Base-by-base conservation (phyloP, 2,329 filamentous ascomycete species). In the Fusarium pseudonygamai region DNA sequence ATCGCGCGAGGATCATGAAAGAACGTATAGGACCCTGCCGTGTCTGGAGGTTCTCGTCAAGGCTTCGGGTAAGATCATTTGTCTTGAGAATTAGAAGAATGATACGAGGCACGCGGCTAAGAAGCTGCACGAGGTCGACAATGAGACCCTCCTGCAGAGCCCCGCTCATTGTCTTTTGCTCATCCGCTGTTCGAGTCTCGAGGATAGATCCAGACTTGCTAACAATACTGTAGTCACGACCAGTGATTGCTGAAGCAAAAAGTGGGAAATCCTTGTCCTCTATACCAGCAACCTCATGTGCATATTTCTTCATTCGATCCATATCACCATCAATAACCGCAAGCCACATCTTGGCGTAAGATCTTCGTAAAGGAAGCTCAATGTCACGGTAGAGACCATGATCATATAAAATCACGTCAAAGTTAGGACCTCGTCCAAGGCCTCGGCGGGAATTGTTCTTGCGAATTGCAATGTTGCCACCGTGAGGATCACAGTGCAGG, bases 361-460 rank as follows among this genome's bases (percentile, higher is more conserved):
- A 93, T 30, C 95, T 90, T 59, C 95, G 92, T 34, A 98, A 84
- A 4, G 90, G 84, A 64, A 91, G 85, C 1, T 95, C 93, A 59
- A 98, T 98, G 75, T 97, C 94, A 65, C 97, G 93, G 83, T 99
- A 99, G 6, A 99, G 87, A 6, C 96, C 97, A 81, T 99, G 96
- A 79, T 99, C 96, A 84, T 99, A 99, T 7, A 99, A 88, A 63
- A 99, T 92, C 60, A 99, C 89, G 80, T 99, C 96, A 79, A 99
- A 99, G 82, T 98, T 98, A 43, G 91, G 83, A 9, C 85, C 82
- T 49, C 85, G 77, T 18, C 82, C 80, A 8, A 83, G 87, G 66
- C 86, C 85, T 43, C 87, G 85, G 40, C 89, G 86, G 22, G 81
- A 83, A 13, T 87, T 81, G 78, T 96, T 96, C 80, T 93, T 91